phyloP scores from a whole-genome alignment of 2,329 filamentous ascomycete species.

The Colletotrichum echinochloae region DNA sequence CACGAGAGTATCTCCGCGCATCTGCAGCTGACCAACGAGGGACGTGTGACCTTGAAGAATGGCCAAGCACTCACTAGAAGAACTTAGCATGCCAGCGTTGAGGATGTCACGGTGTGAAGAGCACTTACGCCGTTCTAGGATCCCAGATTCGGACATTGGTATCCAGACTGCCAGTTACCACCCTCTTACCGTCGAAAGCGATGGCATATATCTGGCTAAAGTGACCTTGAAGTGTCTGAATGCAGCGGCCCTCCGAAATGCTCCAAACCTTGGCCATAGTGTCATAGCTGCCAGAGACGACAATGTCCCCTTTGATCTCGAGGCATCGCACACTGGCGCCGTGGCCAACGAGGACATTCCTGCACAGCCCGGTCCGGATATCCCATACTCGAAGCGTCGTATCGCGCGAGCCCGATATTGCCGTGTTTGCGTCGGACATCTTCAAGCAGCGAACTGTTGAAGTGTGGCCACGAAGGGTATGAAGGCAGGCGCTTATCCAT shows the following conservation, averaged over 20 bases:
- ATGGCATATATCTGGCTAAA: conserved; percentile 99
- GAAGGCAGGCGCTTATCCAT: conserved; percentile 75
- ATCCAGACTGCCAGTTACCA: conserved; percentile 95
- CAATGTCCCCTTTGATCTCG: conserved; percentile 94
- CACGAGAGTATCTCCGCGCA: conserved; percentile 93
- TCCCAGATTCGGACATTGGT: conserved; percentile 99
- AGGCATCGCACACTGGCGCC: conserved; percentile 95
- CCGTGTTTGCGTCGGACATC: conserved; percentile 94
- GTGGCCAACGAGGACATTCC: conserved; percentile 92
- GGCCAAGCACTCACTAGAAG: conserved; percentile 79
- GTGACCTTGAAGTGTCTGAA: conserved; percentile 90
- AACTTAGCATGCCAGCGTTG: conserved; percentile 47
- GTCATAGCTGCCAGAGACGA: conserved; percentile 98
- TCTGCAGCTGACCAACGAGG: conserved; percentile 94
- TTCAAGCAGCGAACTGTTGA: conserved; percentile 97
- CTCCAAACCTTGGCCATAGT: conserved; percentile 98
- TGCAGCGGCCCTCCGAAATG: conserved; percentile 92
- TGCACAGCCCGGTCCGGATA: conserved; percentile 86
- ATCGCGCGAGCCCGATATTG: conserved; percentile 95
- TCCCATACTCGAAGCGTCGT: conserved; percentile 97
- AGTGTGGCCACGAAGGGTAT: conserved; percentile 92
- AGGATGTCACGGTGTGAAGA: neutral
- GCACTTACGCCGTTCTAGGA: conserved; percentile 81
- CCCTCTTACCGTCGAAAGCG: conserved; percentile 92
- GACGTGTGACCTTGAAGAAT: conserved; percentile 97